Evolutionary conservation across 305 asterid species (phyloP).

Genomic region (Fraxinus nigra): DNA sequence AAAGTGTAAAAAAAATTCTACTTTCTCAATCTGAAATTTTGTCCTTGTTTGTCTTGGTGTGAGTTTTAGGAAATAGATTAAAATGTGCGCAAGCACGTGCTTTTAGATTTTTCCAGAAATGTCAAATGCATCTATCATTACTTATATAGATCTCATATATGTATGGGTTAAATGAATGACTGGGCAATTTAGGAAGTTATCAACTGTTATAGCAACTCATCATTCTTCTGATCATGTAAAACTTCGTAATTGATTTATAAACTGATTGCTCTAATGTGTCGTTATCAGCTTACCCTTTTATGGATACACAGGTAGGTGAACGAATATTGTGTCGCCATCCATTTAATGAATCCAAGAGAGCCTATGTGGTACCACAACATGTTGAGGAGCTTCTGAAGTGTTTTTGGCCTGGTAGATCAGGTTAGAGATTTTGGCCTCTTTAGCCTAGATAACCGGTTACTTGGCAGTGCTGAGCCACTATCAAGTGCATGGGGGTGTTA

Average conservation of each 20-base stretch:
- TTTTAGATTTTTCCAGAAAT: neutral
- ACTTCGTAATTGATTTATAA: neutral
- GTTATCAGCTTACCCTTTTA: conserved; percentile 5
- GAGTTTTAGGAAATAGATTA: neutral
- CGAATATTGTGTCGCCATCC: conserved; percentile 95
- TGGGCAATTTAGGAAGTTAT: neutral
- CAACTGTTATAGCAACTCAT: neutral
- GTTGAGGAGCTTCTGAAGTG: conserved; percentile 97
- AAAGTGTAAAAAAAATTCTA: neutral
- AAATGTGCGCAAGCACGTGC: neutral
- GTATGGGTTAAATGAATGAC: neutral
- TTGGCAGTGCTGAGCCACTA: neutral
- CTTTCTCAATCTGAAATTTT: neutral
- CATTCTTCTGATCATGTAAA: neutral
- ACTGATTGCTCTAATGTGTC: neutral
- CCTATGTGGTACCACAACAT: conserved; percentile 89
- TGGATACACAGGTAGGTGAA: conserved; percentile 66
- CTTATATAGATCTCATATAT: neutral
- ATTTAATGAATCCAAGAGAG: conserved; percentile 92
- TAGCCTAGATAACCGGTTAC: neutral
- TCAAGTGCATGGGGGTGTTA: neutral
- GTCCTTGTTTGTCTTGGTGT: neutral
- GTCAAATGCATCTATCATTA: neutral
- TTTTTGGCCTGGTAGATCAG: conserved; percentile 88
- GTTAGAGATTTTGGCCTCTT: conserved; percentile 28